phyloP scores from a whole-genome alignment of 2,329 filamentous ascomycete genomes.

The Alternaria novae-zelandiae region DNA sequence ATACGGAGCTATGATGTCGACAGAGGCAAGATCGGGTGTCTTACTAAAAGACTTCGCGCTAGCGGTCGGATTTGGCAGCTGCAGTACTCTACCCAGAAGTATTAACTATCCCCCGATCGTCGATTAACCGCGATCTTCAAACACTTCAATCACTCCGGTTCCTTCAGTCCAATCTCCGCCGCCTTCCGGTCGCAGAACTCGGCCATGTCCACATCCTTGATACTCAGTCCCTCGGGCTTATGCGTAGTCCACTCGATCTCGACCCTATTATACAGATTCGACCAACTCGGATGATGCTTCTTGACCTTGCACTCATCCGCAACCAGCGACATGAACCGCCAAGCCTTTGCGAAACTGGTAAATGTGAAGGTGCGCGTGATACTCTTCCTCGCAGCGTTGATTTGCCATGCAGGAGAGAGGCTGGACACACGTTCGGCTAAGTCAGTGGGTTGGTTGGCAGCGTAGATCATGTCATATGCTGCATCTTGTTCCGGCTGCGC shows the following conservation, averaged over 20 bases:
- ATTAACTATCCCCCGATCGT: not conserved
- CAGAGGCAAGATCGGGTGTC: not conserved
- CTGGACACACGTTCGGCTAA: constrained; percentile 30
- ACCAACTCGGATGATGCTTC: constrained; percentile 44
- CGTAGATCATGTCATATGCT: constrained; percentile 31
- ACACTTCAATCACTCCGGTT: not conserved
- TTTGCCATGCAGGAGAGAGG: constrained; percentile 33
- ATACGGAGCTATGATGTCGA: not conserved
- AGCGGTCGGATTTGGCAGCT: not conserved
- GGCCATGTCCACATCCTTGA: constrained; percentile 47
- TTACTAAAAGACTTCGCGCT: not conserved
- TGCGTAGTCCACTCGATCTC: constrained; percentile 48
- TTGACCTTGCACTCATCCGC: constrained; percentile 44
- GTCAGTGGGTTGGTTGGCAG: constrained; percentile 35
- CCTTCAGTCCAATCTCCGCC: constrained; percentile 34
- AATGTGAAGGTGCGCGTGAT: constrained; percentile 39
- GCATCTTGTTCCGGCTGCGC: not conserved
- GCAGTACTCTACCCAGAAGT: not conserved
- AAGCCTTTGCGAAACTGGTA: constrained; percentile 39
- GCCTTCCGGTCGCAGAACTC: constrained; percentile 44
- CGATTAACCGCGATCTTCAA: not conserved
- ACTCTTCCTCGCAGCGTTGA: constrained; percentile 31
- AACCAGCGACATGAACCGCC: constrained; percentile 42
- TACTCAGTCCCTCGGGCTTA: constrained; percentile 40
- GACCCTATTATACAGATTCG: constrained; percentile 43